phyloP scores from a whole-genome alignment of 164 flowering plant species.

The Annona squamosa region DNA sequence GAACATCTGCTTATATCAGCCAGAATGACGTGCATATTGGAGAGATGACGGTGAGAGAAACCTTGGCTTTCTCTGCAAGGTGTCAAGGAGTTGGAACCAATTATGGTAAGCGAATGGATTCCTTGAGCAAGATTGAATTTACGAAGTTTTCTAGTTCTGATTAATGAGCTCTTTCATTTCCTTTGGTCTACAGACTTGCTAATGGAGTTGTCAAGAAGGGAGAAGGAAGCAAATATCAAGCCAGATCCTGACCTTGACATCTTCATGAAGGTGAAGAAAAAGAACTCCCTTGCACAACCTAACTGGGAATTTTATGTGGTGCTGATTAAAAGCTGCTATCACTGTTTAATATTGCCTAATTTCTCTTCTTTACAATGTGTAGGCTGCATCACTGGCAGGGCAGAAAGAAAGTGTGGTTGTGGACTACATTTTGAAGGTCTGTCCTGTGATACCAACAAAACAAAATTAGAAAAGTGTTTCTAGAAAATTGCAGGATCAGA shows the following conservation, averaged over 20 bases:
- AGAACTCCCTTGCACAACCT: background rate
- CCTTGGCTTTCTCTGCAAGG: slow-evolving; percentile 51
- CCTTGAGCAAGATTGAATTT: background rate
- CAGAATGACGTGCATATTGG: slow-evolving; percentile 56
- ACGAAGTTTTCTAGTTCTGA: background rate
- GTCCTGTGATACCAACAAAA: background rate
- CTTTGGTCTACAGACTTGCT: slow-evolving; percentile 43
- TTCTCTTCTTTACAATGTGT: background rate
- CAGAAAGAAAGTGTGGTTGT: slow-evolving; percentile 56
- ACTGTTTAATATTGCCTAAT: background rate
- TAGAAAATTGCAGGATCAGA: background rate
- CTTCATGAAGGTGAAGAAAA: slow-evolving; percentile 74
- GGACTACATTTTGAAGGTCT: slow-evolving; percentile 67
- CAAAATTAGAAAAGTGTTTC: no score
- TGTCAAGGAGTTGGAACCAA: slow-evolving; percentile 57
- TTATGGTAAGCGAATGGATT: slow-evolving; percentile 22
- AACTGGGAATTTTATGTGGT: background rate
- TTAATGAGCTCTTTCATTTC: background rate
- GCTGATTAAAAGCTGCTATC: no score
- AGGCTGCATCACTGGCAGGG: slow-evolving; percentile 62
- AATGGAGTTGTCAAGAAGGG: slow-evolving; percentile 79
- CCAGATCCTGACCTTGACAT: slow-evolving; percentile 80
- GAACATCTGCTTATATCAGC: slow-evolving; percentile 57
- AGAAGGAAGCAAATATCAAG: slow-evolving; percentile 56
- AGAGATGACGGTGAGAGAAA: slow-evolving; percentile 54